These are phyloP conservation scores for Cyclotella choctawhatcheeana DNA, from an alignment of 108 stramenopile species.

Conservation along the genomic window DNA sequence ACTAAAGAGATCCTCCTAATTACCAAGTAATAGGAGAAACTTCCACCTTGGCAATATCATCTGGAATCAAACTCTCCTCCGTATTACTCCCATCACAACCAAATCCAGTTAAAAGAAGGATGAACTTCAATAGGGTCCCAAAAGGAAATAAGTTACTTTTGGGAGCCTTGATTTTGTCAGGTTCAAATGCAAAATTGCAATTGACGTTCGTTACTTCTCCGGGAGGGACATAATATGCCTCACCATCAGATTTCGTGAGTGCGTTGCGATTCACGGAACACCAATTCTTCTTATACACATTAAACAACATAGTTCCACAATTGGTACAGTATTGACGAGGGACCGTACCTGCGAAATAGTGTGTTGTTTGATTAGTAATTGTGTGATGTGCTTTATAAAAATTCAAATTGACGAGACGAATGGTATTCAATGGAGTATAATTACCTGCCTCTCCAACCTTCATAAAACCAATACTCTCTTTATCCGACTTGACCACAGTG, in stretches of 20 bases:
- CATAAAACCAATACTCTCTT: conserved; percentile 29
- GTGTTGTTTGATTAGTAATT: too few relatives aligned
- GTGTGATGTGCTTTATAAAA: too few relatives aligned
- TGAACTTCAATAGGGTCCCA: conserved; percentile 33
- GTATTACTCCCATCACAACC: conserved; percentile 18
- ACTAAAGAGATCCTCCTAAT: too few relatives aligned
- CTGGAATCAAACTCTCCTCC: conserved; percentile 12
- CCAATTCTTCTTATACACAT: conserved; percentile 30
- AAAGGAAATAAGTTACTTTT: conserved; percentile 20
- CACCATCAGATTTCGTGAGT: conserved; percentile 12
- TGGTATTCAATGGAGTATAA: too few relatives aligned
- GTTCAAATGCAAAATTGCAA: conserved; percentile 29
- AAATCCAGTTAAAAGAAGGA: neutral
- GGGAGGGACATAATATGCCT: conserved; percentile 7
- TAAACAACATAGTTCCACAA: conserved; percentile 36
- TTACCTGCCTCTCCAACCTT: conserved; percentile 34
- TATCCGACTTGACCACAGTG: conserved; percentile 31
- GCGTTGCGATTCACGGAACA: conserved; percentile 41
- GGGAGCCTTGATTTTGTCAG: too few relatives aligned
- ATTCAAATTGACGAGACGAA: too few relatives aligned
- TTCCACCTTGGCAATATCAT: conserved; percentile 25
- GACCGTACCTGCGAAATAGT: too few relatives aligned
- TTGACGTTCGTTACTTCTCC: conserved; percentile 8
- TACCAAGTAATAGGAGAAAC: conserved; percentile 20
- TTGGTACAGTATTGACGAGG: conserved; percentile 30